Evolutionary conservation across 2,329 filamentous ascomycete species (phyloP), one percentile per base, ranked within the genome.

Genomic region (Leptographium procerum): DNA sequence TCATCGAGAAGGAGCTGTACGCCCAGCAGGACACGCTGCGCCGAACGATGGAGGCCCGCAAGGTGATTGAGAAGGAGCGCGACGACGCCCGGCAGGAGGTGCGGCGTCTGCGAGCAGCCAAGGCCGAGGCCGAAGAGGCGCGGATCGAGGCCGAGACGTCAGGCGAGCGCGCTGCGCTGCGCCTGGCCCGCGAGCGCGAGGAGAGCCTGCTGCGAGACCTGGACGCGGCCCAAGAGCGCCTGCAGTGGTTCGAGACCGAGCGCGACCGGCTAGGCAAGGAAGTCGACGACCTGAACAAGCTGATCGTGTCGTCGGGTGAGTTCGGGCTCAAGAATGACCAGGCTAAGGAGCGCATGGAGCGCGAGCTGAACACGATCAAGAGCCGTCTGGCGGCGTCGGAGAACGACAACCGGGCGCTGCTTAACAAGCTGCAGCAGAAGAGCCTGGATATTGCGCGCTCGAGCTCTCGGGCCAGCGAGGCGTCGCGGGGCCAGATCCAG

Each of bases 391-490:
- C 87, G 9, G 94, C 92, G 28, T 97, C 92, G 0, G 92, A 99
- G 70, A 96, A 97, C 66, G 92, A 97, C 72, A 97, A 97, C 67
- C 86, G 90, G 56, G 87, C 91, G 6, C 77, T 99, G n/a, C 80
- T 97, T 64, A 97, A 96, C 75, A 97, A 97, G 72, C 80, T 99
- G 22, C 92, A 97, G 67, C 92, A 97, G 67, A 97, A 97, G 76
- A 94, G 95, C 33, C 80, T 99, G 8, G 92, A 99, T 68, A 95
- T 99, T 70, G 92, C 92, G 47, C 84, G 94, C 52, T 94, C 92
- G 0, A 89, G 84, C 61, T 95, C 91, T 6, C 86, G 87, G 60
- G 92, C 88, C 33, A 91, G 83, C 61, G 92, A 97, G 65, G 88
- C 85, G 34, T 89, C 91, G 52, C 85, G 91, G 43, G 80, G 85